phyloP scores from a whole-genome alignment of 148 eudicot species.

The Diospyros lotus region DNA sequence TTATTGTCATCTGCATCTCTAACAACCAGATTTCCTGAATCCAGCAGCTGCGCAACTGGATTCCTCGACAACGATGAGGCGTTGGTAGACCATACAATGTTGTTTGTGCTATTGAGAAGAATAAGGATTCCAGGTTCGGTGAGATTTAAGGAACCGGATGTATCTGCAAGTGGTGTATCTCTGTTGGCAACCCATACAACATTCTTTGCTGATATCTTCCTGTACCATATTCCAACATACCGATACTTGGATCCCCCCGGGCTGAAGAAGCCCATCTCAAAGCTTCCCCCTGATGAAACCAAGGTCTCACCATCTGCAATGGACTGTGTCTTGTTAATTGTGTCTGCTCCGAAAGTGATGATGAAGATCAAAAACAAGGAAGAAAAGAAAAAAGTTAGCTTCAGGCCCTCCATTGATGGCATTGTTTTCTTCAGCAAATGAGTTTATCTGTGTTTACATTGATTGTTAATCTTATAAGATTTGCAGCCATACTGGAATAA shows the following conservation, averaged over 20 bases:
- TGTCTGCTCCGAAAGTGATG: background rate
- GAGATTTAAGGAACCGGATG: background rate
- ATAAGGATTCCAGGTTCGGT: background rate
- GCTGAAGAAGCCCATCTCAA: conserved; percentile 5
- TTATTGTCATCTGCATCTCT: background rate
- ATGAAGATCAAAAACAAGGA: too few species aligned
- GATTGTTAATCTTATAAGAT: too few species aligned
- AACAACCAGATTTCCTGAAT: conserved; percentile 1
- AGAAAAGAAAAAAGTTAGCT: too few species aligned
- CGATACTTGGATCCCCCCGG: background rate
- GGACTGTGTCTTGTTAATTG: background rate
- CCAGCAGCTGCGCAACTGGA: background rate
- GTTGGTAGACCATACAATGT: conserved; percentile 6
- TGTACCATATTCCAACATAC: conserved; percentile 1
- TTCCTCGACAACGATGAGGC: background rate
- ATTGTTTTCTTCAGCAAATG: too few species aligned
- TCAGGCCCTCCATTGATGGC: too few species aligned
- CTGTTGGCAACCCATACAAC: conserved; percentile 10
- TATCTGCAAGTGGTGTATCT: background rate
- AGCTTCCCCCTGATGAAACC: background rate
- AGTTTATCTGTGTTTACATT: too few species aligned
- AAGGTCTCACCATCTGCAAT: background rate
- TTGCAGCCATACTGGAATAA: too few species aligned
- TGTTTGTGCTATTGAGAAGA: background rate
- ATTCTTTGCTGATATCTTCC: background rate